A percentile compares a stretch with the other conserved stretches of the same genome.
Conservation (phyloP, 129 eudicot genomes). For the Helichrysum umbraculigerum region DNA sequence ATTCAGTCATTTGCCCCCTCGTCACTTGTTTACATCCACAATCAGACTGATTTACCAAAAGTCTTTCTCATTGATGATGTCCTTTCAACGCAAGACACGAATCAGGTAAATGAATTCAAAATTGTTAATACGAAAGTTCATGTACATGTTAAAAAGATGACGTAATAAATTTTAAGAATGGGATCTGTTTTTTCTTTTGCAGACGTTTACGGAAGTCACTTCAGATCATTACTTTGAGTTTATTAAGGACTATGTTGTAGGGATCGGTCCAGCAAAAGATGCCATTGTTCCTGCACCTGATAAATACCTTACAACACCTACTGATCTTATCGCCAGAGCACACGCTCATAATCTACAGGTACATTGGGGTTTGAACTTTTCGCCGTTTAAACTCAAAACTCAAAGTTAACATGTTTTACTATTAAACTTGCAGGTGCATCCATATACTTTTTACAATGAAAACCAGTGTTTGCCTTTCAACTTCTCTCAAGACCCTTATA, state of each 20-base stretch:
- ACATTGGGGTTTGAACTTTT: not conserved
- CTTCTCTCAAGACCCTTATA: slow-evolving; percentile 77
- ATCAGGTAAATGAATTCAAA: slow-evolving; percentile 58
- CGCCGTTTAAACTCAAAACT: slow-evolving; percentile 11
- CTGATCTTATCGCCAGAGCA: slow-evolving; percentile 86
- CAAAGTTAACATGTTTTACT: slow-evolving; percentile 6
- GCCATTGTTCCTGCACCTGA: slow-evolving; percentile 52
- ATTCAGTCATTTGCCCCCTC: slow-evolving; percentile 98
- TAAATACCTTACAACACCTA: slow-evolving; percentile 62
- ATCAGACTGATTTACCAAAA: slow-evolving; percentile 84
- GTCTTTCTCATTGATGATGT: slow-evolving; percentile 75
- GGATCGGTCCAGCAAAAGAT: slow-evolving; percentile 94
- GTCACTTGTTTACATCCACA: slow-evolving; percentile 72
- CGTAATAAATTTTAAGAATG: slow-evolving; percentile 1
- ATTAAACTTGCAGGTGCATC: slow-evolving; percentile 65
- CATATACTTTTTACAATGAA: slow-evolving; percentile 89
- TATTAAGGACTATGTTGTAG: slow-evolving; percentile 85
- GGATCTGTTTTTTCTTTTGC: slow-evolving; percentile 19
- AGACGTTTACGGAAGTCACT: slow-evolving; percentile 86
- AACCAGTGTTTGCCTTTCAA: slow-evolving; percentile 69
- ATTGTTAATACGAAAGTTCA: not conserved
- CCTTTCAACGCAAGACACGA: slow-evolving; percentile 73
- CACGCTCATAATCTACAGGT: slow-evolving; percentile 92
- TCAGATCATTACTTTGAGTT: slow-evolving; percentile 75
- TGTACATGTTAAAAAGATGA: not conserved